Evolutionary conservation across 371 early-diverging fungal genomes (phyloP).

Genomic region (Circinella minor): DNA sequence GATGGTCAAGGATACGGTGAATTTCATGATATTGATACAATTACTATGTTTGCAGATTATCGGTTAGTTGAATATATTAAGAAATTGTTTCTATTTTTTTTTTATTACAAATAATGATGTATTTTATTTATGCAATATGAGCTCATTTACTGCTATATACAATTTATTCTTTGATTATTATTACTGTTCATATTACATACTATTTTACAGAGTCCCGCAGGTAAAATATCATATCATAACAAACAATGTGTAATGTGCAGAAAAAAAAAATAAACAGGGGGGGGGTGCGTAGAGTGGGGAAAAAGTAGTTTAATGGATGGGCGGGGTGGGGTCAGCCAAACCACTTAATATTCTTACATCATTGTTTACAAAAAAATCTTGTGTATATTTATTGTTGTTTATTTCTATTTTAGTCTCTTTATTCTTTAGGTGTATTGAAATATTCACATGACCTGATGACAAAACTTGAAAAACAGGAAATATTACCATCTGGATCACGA

Average conservation of each 20-base stretch:
- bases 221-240: too few relatives aligned
- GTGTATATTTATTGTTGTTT: background rate
- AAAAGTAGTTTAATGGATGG: too few relatives aligned
- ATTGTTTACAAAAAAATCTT: background rate
- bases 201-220: too few relatives aligned
- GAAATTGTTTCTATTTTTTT: too few relatives aligned
- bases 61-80: constrained; percentile 37
- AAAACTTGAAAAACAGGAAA: constrained; percentile 46
- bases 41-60: constrained; percentile 96
- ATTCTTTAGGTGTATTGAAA: constrained; percentile 70
- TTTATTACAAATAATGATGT: background rate
- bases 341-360: too few relatives aligned
- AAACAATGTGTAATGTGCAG: constrained; percentile 57
- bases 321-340: too few relatives aligned
- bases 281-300: background rate
- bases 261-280: background rate
- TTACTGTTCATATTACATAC: too few relatives aligned
- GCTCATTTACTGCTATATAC: constrained; percentile 5
- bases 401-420: constrained; percentile 59
- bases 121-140: constrained; percentile 7
- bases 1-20: constrained; percentile 68
- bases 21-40: constrained; percentile 79
- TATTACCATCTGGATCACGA: constrained; percentile 63
- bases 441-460: constrained; percentile 67
- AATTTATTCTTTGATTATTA: too few relatives aligned